phyloP scores from a whole-genome alignment of 371 early-diverging fungal genomes.

The Chytridiales sp. region DNA sequence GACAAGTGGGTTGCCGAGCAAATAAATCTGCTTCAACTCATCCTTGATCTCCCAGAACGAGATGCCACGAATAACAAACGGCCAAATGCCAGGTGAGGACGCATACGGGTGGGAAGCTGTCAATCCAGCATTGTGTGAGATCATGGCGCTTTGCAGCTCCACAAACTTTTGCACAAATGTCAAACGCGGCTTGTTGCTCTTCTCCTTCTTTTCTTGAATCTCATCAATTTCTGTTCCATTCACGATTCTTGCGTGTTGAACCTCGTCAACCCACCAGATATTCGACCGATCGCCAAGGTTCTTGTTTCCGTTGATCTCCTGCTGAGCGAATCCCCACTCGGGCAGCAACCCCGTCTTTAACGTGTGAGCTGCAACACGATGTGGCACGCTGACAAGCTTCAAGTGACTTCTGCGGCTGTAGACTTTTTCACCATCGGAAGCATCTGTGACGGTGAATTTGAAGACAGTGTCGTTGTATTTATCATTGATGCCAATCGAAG shows the following conservation, averaged over 20 bases:
- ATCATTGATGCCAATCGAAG: slow-evolving; percentile 82
- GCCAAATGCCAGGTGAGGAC: slow-evolving; percentile 74
- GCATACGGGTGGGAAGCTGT: slow-evolving; percentile 86
- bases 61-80: slow-evolving; percentile 80
- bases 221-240: slow-evolving; percentile 25
- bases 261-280: slow-evolving; percentile 67
- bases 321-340: slow-evolving; percentile 93
- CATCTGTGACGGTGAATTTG: slow-evolving; percentile 36
- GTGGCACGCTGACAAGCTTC: slow-evolving; percentile 35
- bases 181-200: slow-evolving; percentile 46
- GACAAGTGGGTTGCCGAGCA: slow-evolving; percentile 94
- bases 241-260: slow-evolving; percentile 35
- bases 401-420: slow-evolving; percentile 31
- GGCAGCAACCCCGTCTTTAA: slow-evolving; percentile 55
- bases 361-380: slow-evolving; percentile 46
- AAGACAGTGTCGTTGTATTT: slow-evolving; percentile 51
- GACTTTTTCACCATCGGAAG: slow-evolving; percentile 32
- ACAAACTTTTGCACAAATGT: slow-evolving; percentile 77
- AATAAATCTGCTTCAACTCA: slow-evolving; percentile 71
- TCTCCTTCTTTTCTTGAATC: slow-evolving; percentile 27
- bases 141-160: slow-evolving; percentile 81
- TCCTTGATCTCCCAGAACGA: slow-evolving; percentile 78
- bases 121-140: slow-evolving; percentile 75
- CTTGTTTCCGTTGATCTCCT: slow-evolving; percentile 96
- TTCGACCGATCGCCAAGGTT: slow-evolving; percentile 70